Conservation (phyloP, 2,329 filamentous ascomycete species). For the Trichoderma lentiforme region DNA sequence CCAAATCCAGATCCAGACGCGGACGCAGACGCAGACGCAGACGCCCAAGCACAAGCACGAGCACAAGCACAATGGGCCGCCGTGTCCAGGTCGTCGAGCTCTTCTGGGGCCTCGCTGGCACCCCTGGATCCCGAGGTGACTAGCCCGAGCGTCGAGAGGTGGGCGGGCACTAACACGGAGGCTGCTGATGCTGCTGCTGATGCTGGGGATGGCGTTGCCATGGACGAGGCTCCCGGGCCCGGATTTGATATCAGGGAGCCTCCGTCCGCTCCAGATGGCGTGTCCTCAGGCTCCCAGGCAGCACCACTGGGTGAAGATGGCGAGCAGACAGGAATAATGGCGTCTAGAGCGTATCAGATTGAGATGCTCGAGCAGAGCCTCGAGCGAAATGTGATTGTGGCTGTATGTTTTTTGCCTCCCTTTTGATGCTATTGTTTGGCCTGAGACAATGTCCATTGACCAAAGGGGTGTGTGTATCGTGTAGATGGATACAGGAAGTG, state of each 20-base stretch:
- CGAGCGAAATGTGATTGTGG: slow-evolving; percentile 67
- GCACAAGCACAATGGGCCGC: background rate
- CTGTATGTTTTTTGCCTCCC: slow-evolving; percentile 45
- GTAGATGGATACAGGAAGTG: slow-evolving; percentile 79
- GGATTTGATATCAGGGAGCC: slow-evolving; percentile 2
- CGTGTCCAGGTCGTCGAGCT: background rate
- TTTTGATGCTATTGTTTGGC: background rate
- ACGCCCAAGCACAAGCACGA: background rate
- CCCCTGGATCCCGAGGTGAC: background rate
- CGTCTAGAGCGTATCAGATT: slow-evolving; percentile 62
- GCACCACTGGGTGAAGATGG: slow-evolving; percentile 2
- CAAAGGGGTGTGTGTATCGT: background rate
- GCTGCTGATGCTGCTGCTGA: background rate
- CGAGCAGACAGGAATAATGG: slow-evolving; percentile 31
- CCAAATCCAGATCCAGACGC: background rate
- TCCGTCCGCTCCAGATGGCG: slow-evolving; percentile 13
- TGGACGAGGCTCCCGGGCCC: background rate
- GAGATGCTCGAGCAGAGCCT: slow-evolving; percentile 74
- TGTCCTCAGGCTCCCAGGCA: slow-evolving; percentile 1
- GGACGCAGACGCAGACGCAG: background rate
- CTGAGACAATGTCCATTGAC: slow-evolving; percentile 2
- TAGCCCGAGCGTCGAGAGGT: background rate
- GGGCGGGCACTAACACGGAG: background rate
- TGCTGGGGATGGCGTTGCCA: background rate
- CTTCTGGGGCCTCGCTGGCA: background rate